Evolutionary conservation across 345 rosid genomes (phyloP), one percentile per base, ranked within the genome.

Genomic region (Hibiscus syriacus): DNA sequence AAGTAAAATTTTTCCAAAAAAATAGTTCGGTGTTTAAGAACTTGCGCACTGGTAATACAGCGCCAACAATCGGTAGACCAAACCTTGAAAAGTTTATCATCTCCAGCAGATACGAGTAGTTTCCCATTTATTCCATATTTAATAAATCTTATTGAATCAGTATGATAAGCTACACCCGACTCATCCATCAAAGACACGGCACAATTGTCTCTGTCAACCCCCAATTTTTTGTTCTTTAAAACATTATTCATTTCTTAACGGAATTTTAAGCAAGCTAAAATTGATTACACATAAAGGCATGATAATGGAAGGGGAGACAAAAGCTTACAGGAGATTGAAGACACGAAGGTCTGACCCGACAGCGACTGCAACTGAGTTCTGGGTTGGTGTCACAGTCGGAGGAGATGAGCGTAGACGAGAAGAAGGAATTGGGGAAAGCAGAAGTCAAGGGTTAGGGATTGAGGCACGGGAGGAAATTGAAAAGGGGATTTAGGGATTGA

Each of bases 21-120:
- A n/a, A n/a, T 14, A 27, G 9, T 62, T 48, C 22, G 38, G 52
- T 48, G 53, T 52, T 30, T 43, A 22, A 30, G 55, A 74, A 83
- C 91, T 80, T 78, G 88, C 98, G 84, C 82, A 0, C 93, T 78
- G 68, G 71, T 23, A 48, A 84, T 80, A 75, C 98, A 90, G 49
- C 17, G 74, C 97, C 99, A 95, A 50, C 90, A 80, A 7, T 78
- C 81, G 0, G 87, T 54, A 57, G 92, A 87, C 97, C 98, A 92
- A 69, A 95, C 77, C 87, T 92, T 95, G 68, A 95, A 90, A 62
- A 84, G 81, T 64, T 90, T 95, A 76, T 92, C 97, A 75, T 95
- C 94, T 5, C 98, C 96, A 3, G 96, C 92, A 56, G 99, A 90
- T 16, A 84, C 88, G 52, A 95, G 80, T 23, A 90, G 85, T 80